These are phyloP conservation scores for Parasitella parasitica DNA, from an alignment of 371 early-diverging fungal genomes.

Conservation along the genomic window DNA sequence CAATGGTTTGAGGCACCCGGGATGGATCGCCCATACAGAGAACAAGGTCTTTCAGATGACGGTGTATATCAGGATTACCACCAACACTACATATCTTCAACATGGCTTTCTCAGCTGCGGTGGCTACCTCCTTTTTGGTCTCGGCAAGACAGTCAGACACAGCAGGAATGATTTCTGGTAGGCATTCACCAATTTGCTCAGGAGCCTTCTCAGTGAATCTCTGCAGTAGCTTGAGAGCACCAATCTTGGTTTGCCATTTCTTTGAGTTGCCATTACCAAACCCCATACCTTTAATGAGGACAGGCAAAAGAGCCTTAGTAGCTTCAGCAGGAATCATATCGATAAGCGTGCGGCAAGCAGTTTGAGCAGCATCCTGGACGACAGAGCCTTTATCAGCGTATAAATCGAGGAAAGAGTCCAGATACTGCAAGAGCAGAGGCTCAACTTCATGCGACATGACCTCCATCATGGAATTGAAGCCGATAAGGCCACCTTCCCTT, in stretches of 20 bases:
- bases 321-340: conserved; percentile 58
- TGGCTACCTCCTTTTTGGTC: conserved; percentile 69
- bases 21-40: conserved; percentile 76
- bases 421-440: conserved; percentile 61
- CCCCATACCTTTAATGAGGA: conserved; percentile 62
- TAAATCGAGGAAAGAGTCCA: conserved; percentile 59
- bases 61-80: conserved; percentile 76
- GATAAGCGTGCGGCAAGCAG: conserved; percentile 56
- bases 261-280: conserved; percentile 50
- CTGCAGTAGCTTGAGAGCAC: conserved; percentile 59
- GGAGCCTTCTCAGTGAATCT: conserved; percentile 60
- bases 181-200: conserved; percentile 61
- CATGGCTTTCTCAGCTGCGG: conserved; percentile 56
- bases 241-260: conserved; percentile 81
- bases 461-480: conserved; percentile 64
- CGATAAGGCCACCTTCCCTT: conserved; percentile 73
- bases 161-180: conserved; percentile 72
- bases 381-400: conserved; percentile 73
- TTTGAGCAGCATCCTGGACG: conserved; percentile 74
- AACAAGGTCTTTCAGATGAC: conserved; percentile 66
- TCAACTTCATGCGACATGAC: conserved; percentile 56
- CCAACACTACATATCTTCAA: conserved; percentile 68
- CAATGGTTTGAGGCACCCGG: conserved; percentile 64
- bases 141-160: conserved; percentile 73
- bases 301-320: conserved; percentile 57